Base-by-base conservation (phyloP, 1,284 basidiomycete species). In the Porphyrellus sp. region DNA sequence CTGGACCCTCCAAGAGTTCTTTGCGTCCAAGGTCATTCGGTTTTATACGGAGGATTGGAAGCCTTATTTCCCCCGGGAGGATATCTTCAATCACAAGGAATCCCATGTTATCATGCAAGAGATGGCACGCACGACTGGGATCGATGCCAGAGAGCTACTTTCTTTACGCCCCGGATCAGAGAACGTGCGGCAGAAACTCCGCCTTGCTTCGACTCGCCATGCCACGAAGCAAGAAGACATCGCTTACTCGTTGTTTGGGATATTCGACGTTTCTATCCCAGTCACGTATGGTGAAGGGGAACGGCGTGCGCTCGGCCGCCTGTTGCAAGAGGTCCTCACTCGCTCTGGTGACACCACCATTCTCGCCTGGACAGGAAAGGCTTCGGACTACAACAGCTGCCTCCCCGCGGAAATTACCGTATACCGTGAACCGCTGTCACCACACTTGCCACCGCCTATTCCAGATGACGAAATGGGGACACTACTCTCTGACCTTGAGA, bases 1-100 rank as follows among this genome's bases (percentile, higher is more conserved):
- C 2, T 67, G 64, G 66, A 67, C 64, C 6, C 53, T 65, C 2
- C 66, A 63, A 46, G 64, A 60, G 35, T 55, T 59, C 28, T 53
- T 69, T 2, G 63, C 63, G 8, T 55, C 63, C 8, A 61, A 49
- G 20, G 48, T 52, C 23, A 40, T 40, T 25, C 38, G 38, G 3
- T 40, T 40, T 24, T 40, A 40, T 23, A 38, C 37, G 4, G 37
- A 38, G 37, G 54, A 61, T 34, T 61, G 60, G 60, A 60, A 54
- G 5, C 62, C 58, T 12, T 64, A 61, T 18, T 49, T 58, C 20
- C 51, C 46, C 28, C 38, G n/a, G 2, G 49, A 56, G 8, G 2
- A n/a, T 5, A 3, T 4, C 9, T 56, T 59, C 23, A 61, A 61
- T 25, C 60, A 61, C 34, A 61, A 61, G 15, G 47, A 63, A 8